These are phyloP conservation scores for Hymenoscyphus repandus DNA, from an alignment of 2,329 filamentous ascomycete genomes.

Conservation along the genomic window DNA sequence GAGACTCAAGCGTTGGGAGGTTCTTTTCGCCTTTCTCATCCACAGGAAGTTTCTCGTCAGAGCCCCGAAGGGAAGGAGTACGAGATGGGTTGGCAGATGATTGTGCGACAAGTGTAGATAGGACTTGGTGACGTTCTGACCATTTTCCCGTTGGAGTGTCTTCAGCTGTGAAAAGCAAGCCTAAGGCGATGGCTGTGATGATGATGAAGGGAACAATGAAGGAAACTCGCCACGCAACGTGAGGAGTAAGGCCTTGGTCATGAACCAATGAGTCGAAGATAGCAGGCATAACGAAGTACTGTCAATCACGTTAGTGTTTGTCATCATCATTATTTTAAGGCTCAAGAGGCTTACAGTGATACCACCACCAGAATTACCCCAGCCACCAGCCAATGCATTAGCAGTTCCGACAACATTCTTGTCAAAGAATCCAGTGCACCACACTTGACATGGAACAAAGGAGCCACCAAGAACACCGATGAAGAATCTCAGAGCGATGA, in stretches of 20 bases:
- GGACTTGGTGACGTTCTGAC: slow-evolving; percentile 56
- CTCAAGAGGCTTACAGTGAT: slow-evolving; percentile 48
- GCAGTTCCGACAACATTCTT: slow-evolving; percentile 84
- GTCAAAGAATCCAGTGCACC: slow-evolving; percentile 87
- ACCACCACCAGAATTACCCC: slow-evolving; percentile 80
- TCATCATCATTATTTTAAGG: slow-evolving; percentile 56
- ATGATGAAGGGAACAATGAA: slow-evolving; percentile 79
- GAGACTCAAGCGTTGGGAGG: slow-evolving; percentile 41
- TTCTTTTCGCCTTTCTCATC: slow-evolving; percentile 13
- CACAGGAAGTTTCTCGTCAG: neutral
- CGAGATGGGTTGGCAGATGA: neutral
- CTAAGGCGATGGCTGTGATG: slow-evolving; percentile 57
- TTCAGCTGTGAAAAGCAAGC: slow-evolving; percentile 66
- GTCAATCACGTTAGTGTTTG: neutral
- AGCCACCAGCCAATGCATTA: slow-evolving; percentile 78
- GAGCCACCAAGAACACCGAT: slow-evolving; percentile 70
- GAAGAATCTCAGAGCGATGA: slow-evolving; percentile 70
- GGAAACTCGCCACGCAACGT: slow-evolving; percentile 73
- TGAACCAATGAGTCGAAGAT: slow-evolving; percentile 71
- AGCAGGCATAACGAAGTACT: slow-evolving; percentile 84
- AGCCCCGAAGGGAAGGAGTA: neutral
- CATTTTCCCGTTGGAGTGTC: slow-evolving; percentile 79
- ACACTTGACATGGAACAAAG: slow-evolving; percentile 83
- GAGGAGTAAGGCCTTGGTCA: slow-evolving; percentile 51
- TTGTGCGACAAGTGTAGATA: slow-evolving; percentile 43